phyloP scores from a whole-genome alignment of 768 basidiomycete genomes.

The Cantharellus cinnabarinus region DNA sequence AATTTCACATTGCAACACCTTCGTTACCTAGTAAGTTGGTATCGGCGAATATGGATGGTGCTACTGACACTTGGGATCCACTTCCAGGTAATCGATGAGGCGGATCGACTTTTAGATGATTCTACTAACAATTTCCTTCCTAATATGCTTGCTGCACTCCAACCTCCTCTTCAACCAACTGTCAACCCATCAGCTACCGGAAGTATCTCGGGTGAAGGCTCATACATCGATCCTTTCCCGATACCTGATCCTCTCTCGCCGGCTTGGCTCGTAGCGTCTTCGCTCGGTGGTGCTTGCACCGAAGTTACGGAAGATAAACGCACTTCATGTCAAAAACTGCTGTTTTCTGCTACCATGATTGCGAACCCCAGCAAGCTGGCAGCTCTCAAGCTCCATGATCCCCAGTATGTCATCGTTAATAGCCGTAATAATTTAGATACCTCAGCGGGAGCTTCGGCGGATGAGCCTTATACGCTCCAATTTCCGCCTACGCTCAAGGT shows the following conservation, averaged over 20 bases:
- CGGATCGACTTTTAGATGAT: constrained; percentile 84
- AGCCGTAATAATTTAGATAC: constrained; percentile 10
- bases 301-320: constrained; percentile 37
- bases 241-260: constrained; percentile 12
- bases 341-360: constrained; percentile 91
- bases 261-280: constrained; percentile 15
- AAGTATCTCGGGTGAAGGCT: background rate
- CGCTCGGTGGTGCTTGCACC: constrained; percentile 15
- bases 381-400: constrained; percentile 51
- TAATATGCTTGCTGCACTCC: constrained; percentile 60
- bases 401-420: constrained; percentile 74
- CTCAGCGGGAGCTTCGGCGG: constrained; percentile 22
- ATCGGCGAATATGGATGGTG: background rate
- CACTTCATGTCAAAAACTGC: constrained; percentile 73
- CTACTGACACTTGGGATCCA: too few relatives aligned
- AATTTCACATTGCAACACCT: constrained; percentile 89
- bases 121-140: constrained; percentile 93
- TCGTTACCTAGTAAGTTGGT: constrained; percentile 57
- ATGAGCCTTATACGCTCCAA: constrained; percentile 47
- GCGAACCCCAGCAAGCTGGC: constrained; percentile 86
- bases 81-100: constrained; percentile 86
- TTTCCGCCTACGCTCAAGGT: constrained; percentile 66
- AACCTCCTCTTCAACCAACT: constrained; percentile 15
- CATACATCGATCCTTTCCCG: constrained; percentile 15
- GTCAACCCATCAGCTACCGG: background rate